Base-by-base conservation (phyloP, 495 filamentous ascomycete species). In the Rhizodiscina lignyota region DNA sequence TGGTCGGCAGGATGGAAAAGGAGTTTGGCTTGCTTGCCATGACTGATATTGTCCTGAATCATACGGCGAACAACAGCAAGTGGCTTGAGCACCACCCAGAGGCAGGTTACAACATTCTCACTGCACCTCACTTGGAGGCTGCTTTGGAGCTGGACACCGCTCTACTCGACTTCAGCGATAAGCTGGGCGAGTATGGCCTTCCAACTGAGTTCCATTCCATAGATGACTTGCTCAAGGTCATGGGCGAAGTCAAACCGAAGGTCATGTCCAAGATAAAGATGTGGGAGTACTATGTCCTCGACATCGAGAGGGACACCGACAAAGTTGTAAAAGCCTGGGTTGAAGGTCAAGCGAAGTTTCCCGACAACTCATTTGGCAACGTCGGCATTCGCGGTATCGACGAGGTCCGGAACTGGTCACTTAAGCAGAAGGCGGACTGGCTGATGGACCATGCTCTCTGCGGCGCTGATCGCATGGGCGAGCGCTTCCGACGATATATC, bases 21-120 rank as follows among this genome's bases (percentile, higher is more conserved):
- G 73, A 92, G 27, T 72, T 87, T 51, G 79, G 79, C 0, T 60
- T 99, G 32, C 64, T 96, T 30, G 84, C 80, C 42, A 54, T 99
- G 60, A 94, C 89, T 2, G 91, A 99, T 52, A 85, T 99, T 32
- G 91, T 99, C 18, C 87, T 84, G 72, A 99, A 99, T 44, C 91
- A 99, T 54, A 99, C 91, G 18, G 91, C 91, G 2, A 67, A 94
- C 55, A 94, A 96, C 55, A 94, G 79, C 56, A 69, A 76, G 40
- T 99, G 91, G 91, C 63, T 99, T 13, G 66, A 92, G 51, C 78
- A 84, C 37, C 86, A 99, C 45, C 91, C 91, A 2, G 91, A 99
- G 45, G 80, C 84, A 34, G 91, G 91, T 2, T 99, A 96, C 60
- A 99, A 89, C 52, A 58, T 93, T 33, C 74, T 77, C 23, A 94